Base-by-base conservation (phyloP, 495 filamentous ascomycete genomes). In the Aspergillus baeticus region DNA sequence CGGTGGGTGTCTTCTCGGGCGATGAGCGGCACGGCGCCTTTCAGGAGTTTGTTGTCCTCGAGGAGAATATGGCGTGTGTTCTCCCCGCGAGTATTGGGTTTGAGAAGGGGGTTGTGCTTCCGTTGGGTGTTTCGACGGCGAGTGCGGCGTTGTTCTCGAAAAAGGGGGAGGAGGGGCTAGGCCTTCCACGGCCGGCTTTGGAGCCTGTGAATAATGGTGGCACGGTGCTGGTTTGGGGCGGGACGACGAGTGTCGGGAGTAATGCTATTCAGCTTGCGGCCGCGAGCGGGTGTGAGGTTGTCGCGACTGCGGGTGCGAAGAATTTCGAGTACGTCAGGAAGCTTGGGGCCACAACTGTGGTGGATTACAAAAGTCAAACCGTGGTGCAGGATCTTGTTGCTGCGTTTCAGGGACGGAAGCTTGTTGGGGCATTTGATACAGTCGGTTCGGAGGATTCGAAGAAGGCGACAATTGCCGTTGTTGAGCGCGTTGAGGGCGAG, bases 181-280 rank as follows among this genome's bases (percentile, higher is more conserved):
- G 38, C 7, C 14, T 41, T 13, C 3, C 3, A 4, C 50, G 57
- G 18, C 79, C 77, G 2, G 55, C 64, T 26, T 51, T 51, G 21
- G 15, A 23, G 22, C 62, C 61, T 0, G 59, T 63, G 6, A 59
- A 73, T 2, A 68, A 49, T 0, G 72, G 67, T 1, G 65, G 81
- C 52, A 69, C 66, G 3, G 41, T 87, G 0, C 58, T 87, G 7
- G 63, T 87, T 48, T 87, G 83, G 77, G 84, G 84, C 23, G 85
- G 82, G 35, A 72, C 78, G 7, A 75, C 75, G 7, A 80, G 77
- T 31, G 81, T 87, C 5, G 86, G 86, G 13, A 67, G 72, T 62
- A 77, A 75, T 51, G 81, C 79, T 1, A 83, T 87, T 49, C 87
- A 88, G 63, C 77, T 86, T n/a, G 83, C 82, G 5, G 67, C 69